Conservation (phyloP, 768 basidiomycete genomes). For the Rhizopogon salebrosus region DNA sequence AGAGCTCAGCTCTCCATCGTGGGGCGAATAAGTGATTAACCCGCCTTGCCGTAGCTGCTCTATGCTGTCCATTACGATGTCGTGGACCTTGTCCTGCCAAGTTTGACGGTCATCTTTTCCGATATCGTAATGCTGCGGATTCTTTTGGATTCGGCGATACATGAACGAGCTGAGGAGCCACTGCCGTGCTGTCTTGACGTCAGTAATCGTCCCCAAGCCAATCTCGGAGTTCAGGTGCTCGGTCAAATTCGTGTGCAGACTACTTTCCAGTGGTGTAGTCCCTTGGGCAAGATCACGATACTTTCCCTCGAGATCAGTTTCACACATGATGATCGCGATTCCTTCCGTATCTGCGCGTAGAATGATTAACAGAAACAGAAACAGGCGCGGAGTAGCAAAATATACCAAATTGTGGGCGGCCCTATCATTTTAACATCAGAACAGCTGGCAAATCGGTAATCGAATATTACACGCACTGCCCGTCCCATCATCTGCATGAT, state of each 20-base stretch:
- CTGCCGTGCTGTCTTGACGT: slow-evolving; percentile 60
- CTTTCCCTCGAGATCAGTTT: slow-evolving; percentile 63
- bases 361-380: not conserved
- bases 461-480: slow-evolving; percentile 47
- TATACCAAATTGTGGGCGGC: slow-evolving; percentile 85
- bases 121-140: slow-evolving; percentile 72
- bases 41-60: slow-evolving; percentile 53
- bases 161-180: slow-evolving; percentile 89
- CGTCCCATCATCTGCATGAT: slow-evolving; percentile 96
- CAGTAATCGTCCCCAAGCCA: slow-evolving; percentile 76
- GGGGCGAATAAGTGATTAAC: slow-evolving; percentile 45
- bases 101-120: slow-evolving; percentile 49
- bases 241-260: slow-evolving; percentile 72
- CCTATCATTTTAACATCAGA: slow-evolving; percentile 34
- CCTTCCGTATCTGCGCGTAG: slow-evolving; percentile 66
- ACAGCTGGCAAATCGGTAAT: not conserved
- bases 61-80: slow-evolving; percentile 68
- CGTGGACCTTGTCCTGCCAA: slow-evolving; percentile 70
- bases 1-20: slow-evolving; percentile 42
- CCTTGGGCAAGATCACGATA: slow-evolving; percentile 68
- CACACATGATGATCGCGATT: slow-evolving; percentile 79
- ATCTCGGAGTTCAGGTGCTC: slow-evolving; percentile 97
- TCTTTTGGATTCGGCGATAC: slow-evolving; percentile 79
- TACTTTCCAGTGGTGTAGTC: slow-evolving; percentile 78
- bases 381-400: not conserved